Evolutionary conservation across 306 rosid genomes (phyloP), one percentile per base, ranked within the genome.

Genomic region (Senna siamea): DNA sequence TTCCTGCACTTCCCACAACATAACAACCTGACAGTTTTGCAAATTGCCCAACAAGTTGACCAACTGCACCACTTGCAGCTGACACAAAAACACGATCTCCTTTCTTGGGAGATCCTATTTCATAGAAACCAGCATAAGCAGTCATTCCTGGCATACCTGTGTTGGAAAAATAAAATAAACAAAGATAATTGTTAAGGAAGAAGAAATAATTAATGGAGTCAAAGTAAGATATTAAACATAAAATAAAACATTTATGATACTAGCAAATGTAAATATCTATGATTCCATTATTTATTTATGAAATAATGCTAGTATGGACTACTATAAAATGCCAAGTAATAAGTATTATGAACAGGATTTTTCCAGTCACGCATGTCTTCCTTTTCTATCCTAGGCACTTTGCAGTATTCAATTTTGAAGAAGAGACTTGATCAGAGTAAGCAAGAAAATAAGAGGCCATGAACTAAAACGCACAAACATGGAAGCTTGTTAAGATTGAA

Each of bases 1-100:
- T 78, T 9, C 78, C 73, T 14, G 82, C 73, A 38, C 83, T 74
- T 62, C 86, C 83, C 7, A 82, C 77, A 34, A 82, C 80, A 56
- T 82, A 82, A 30, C 80, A 82, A 66, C 73, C 67, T 0, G 6
- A 0, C 7, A 17, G 47, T 61, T 61, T 61, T 18, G 67, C 67
- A 4, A 61, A 61, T 35, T 61, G 47, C 47, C 67, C 67, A 8
- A 61, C 67, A 9, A 61, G 67, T 35, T 61, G 67, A 61, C 67
- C 67, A 4, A 61, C 28, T 34, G 67, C 67, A 9, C 67, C 67
- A 17, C 28, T 15, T 35, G 67, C 67, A n/a, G 67, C 47, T 8
- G 67, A 61, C 15, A 61, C 28, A 35, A 61, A 61, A 17, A 61
- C 67, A 1, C n/a, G 26, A 61, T 61, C 47, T 61, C 38, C 67